Percentiles rank a stretch among this genome's conserved stretches.
phyloP scores from a whole-genome alignment of 495 filamentous ascomycete species.

The Xylaria scruposa region DNA sequence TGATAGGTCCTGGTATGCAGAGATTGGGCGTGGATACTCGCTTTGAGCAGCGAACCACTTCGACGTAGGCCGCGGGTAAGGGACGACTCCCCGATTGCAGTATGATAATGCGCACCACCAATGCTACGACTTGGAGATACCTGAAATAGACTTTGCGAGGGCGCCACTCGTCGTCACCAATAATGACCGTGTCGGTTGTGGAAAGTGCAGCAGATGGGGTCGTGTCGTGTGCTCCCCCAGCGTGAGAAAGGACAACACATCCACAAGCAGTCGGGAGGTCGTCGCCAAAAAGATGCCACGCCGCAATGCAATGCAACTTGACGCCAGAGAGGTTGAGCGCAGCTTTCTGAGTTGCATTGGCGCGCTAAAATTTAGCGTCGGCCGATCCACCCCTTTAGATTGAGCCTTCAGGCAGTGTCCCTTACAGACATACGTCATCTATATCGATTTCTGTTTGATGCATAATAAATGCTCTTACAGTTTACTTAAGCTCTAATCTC shows the following conservation, averaged over 20 bases:
- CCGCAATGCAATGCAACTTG: slow-evolving; percentile 23
- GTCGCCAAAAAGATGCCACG: slow-evolving; percentile 23
- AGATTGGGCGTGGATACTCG: not conserved
- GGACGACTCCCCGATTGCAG: not conserved
- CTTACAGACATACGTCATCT: not conserved
- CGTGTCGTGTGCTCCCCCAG: slow-evolving; percentile 7
- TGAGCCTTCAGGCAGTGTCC: not conserved
- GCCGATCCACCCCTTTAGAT: slow-evolving; percentile 4
- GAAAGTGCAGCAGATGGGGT: too few species aligned
- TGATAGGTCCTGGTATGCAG: not conserved
- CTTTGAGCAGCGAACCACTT: not conserved
- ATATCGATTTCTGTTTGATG: not conserved
- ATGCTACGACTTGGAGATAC: not conserved
- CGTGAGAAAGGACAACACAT: slow-evolving; percentile 6
- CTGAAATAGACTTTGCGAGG: not conserved
- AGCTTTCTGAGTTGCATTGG: slow-evolving; percentile 21
- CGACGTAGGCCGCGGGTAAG: not conserved
- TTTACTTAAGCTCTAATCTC: too few species aligned
- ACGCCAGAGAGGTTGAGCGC: slow-evolving; percentile 15
- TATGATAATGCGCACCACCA: slow-evolving; percentile 5
- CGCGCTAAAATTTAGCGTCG: slow-evolving; percentile 8
- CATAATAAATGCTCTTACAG: not conserved
- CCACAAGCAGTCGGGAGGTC: slow-evolving; percentile 12
- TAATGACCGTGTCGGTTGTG: not conserved
- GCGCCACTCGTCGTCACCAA: not conserved